Evolutionary conservation across 2,329 filamentous ascomycete species (phyloP), one percentile per base, ranked within the genome.

Genomic region (Sporothrix mexicana): DNA sequence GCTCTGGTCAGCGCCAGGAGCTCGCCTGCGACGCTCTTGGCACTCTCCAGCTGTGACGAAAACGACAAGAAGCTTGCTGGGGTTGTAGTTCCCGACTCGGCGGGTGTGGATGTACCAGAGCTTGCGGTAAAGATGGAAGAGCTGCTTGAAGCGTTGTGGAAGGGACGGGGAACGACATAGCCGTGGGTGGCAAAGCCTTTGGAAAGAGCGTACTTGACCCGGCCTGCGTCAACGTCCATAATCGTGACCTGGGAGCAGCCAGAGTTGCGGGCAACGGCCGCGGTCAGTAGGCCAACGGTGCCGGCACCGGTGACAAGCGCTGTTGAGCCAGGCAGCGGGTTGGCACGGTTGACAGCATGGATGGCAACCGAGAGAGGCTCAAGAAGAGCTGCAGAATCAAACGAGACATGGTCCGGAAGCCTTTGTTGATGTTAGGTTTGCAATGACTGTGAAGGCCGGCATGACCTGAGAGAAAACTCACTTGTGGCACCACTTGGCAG

Each of bases 251-350:
- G 82, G 1, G 85, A 85, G 74, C 88, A 90, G 36, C 88, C 89
- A 12, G 88, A 87, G 76, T 88, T 86, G 41, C 87, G 82, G 3
- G 89, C 88, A 84, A 91, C 90, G 23, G 88, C 88, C 3, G 89
- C 88, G 13, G 88, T 90, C 61, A 91, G 82, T 2, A 91, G 81
- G 1, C 90, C 90, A 43, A 92, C 86, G 1, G 90, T 87, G 17
- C 89, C 90, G 12, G 89, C 88, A 17, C 90, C 90, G n/a, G 91
- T 85, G 41, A 92, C 86, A n/a, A 91, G 80, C 3, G 87, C 87
- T 1, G 85, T 87, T 3, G 87, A 87, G 7, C 87, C 87, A 0
- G 87, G 84, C 10, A 83, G 79, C 2, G 85, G 85, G 43, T 78
- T 80, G 13, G 88, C 87, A 47, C 88, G 83, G 77, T 89, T 89